Evolutionary conservation across 768 basidiomycete genomes (phyloP), one percentile per base, ranked within the genome.

Genomic region (Mrakia gelida): DNA sequence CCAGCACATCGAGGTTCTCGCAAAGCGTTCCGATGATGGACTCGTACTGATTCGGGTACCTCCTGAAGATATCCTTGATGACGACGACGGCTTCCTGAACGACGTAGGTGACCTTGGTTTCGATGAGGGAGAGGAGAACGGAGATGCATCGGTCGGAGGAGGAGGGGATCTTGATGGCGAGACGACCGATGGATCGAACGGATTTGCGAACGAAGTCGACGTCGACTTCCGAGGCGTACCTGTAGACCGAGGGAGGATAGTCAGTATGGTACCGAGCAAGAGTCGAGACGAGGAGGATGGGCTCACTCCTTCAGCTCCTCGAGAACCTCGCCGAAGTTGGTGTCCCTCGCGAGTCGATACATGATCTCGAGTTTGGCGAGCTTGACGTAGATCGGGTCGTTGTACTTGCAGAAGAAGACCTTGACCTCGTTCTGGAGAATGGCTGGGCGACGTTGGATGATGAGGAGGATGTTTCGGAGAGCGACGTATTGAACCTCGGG

Each of bases 341-440:
- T 90, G 80, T 98, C 96, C 30, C 88, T 88, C 18, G 94, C 95
- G 76, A 99, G 86, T 75, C 94, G 88, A 72, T 98, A 92, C 97
- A 99, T 99, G 83, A 98, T 97, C 81, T 98, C 97, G 80, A 99
- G 86, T 85, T 99, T 98, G 85, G 98, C 97, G 73, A 98, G 89
- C 85, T 99, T 99, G 84, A 98, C 95, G 82, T 98, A 99, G n/a
- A 96, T 86, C 8, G 96, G 96, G 82, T 99, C 96, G 82, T 98
- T 98, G 86, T 99, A 98, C 85, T 99, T 99, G 90, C 96, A 98
- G 87, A 98, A 99, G 84, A 99, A 99, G 28, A 99, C 97, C 65
- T 95, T 89, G 93, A 99, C 95, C 85, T 99, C 96, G 85, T 92
- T 97, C 10, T 91, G 89, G 13, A 99, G 89, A 78, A 97, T 88